Conservation (phyloP, 495 filamentous ascomycete genomes). For the Penicillium tannophilum region DNA sequence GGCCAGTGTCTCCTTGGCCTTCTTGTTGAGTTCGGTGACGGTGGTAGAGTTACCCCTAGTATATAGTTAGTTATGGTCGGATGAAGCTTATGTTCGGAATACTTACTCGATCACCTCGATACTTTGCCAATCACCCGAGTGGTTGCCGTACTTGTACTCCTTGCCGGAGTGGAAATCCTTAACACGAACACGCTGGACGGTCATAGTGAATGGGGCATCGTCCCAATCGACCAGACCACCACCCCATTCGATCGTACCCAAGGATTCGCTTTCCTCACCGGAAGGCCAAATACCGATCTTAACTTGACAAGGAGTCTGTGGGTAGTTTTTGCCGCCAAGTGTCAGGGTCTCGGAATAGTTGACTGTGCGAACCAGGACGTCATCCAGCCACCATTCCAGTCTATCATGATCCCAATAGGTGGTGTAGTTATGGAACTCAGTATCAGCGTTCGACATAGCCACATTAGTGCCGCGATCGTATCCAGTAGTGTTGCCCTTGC, state of each 20-base stretch:
- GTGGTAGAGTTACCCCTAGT: constrained; percentile 61
- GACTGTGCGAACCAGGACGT: constrained; percentile 67
- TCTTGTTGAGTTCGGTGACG: constrained; percentile 32
- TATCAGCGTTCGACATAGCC: constrained; percentile 60
- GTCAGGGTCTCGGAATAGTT: constrained; percentile 50
- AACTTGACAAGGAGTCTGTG: constrained; percentile 85
- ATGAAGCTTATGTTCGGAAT: not conserved
- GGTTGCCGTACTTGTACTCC: constrained; percentile 42
- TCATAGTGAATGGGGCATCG: constrained; percentile 72
- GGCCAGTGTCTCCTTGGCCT: constrained; percentile 47
- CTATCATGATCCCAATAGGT: constrained; percentile 80
- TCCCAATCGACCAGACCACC: constrained; percentile 65
- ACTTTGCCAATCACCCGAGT: constrained; percentile 35
- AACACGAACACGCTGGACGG: constrained; percentile 50
- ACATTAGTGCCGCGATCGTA: constrained; percentile 74
- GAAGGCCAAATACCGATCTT: constrained; percentile 82
- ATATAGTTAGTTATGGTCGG: constrained; percentile 1
- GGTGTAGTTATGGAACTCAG: constrained; percentile 81
- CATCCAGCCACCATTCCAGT: constrained; percentile 83
- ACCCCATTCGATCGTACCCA: constrained; percentile 44
- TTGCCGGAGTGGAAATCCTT: constrained; percentile 42
- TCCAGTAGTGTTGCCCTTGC: constrained; percentile 74
- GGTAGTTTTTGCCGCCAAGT: constrained; percentile 66
- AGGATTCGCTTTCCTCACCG: constrained; percentile 63
- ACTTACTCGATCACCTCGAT: constrained; percentile 56